A percentile compares a stretch with the other conserved stretches of the same genome.
Conservation (phyloP, 768 basidiomycete species). For the Favolaschia claudopus region DNA sequence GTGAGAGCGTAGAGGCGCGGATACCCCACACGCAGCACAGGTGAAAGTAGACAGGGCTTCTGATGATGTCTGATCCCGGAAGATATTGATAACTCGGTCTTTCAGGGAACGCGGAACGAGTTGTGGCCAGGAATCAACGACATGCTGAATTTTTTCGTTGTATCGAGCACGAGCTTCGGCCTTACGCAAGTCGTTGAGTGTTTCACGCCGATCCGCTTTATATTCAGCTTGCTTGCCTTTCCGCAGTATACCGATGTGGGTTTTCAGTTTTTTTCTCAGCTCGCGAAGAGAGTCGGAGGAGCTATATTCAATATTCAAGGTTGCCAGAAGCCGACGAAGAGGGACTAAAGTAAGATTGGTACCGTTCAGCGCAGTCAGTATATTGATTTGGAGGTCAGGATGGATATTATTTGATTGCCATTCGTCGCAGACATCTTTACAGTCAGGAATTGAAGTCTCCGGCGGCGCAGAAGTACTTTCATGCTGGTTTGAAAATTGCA, state of each 20-base stretch:
- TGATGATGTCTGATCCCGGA: neutral
- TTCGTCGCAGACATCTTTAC: neutral
- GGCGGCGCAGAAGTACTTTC: neutral
- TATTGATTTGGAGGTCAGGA: slow-evolving; percentile 2
- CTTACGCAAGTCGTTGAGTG: too few relatives aligned
- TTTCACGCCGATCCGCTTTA: neutral
- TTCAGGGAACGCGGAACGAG: neutral
- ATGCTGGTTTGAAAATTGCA: neutral
- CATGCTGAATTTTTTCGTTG: too few relatives aligned
- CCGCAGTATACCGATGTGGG: neutral
- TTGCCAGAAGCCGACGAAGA: neutral
- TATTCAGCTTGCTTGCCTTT: neutral
- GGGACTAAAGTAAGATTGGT: neutral
- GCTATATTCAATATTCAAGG: neutral
- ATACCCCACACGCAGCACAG: neutral
- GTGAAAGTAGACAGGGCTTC: neutral
- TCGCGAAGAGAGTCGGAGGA: neutral
- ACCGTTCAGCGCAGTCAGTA: neutral
- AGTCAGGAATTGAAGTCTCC: neutral
- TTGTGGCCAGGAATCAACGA: neutral
- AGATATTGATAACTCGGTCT: neutral
- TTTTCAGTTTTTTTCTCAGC: neutral
- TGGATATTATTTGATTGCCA: neutral
- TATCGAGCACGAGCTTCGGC: too few relatives aligned
- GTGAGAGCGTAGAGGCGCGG: neutral